A percentile compares a stretch with the other conserved stretches of the same genome.
Evolutionary conservation across 768 basidiomycete species (phyloP).

Genomic region (Leucosporidium creatinivorum): DNA sequence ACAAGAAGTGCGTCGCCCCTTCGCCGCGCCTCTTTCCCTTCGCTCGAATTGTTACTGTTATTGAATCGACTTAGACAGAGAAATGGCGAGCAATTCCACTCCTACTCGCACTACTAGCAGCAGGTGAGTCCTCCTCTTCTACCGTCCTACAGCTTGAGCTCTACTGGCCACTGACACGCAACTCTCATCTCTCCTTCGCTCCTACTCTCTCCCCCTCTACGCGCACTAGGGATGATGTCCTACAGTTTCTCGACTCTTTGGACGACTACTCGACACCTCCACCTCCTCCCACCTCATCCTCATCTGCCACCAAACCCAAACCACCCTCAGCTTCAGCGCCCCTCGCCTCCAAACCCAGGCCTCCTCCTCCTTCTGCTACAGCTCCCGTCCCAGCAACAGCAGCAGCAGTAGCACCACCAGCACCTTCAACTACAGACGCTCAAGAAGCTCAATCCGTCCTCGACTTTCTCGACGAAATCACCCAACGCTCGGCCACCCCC

Average conservation of each 20-base stretch:
- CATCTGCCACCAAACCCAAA: background rate
- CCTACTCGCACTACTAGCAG: too few species aligned
- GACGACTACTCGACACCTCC: constrained; percentile 55
- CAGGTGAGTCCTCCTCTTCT: too few species aligned
- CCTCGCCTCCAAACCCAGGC: background rate
- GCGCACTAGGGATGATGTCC: constrained; percentile 56
- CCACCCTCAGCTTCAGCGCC: background rate
- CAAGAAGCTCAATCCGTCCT: constrained; percentile 37
- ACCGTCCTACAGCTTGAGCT: too few species aligned
- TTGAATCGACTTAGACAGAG: too few species aligned
- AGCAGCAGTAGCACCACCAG: constrained; percentile 2
- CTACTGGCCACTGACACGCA: background rate
- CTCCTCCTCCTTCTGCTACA: constrained; percentile 18
- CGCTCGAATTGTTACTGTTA: too few species aligned
- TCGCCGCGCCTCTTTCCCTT: too few species aligned
- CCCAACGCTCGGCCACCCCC: constrained; percentile 20
- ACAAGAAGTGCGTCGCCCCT: too few species aligned
- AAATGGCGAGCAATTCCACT: too few species aligned
- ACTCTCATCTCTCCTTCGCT: background rate
- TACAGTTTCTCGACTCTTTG: constrained; percentile 87
- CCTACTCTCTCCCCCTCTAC: constrained; percentile 3
- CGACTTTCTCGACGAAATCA: constrained; percentile 39
- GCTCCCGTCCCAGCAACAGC: background rate
- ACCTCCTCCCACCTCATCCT: background rate
- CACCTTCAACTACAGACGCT: constrained; percentile 14